Base-by-base conservation (phyloP, 208 protist genomes). In the Trypanosoma caninum region DNA sequence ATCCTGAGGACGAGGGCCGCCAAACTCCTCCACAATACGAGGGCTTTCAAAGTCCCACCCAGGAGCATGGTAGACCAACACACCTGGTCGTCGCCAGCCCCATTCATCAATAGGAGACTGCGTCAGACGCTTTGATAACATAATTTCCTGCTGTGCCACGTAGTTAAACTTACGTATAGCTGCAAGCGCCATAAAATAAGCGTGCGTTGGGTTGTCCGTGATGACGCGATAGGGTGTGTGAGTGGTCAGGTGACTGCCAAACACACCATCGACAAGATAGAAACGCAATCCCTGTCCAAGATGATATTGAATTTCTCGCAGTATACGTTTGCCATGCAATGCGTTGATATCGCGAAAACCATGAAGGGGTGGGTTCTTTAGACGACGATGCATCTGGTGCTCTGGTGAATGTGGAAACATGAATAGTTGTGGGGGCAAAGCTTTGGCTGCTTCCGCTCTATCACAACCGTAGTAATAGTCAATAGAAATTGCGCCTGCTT, bases 21-120 rank as follows among this genome's bases (percentile, higher is more conserved):
- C 82, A 37, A 95, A 97, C 74, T 97, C 89, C 77, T 97, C 87
- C 13, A 95, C 87, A 50, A 97, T 91, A 59, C 88, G 80, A 14
- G 82, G 80, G 8, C 59, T 65, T 68, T 94, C 85, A 73, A 95
- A 95, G 61, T 85, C 77, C 75, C 86, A 97, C 56, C 62, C 62
- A 34, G 89, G 84, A 18, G 82, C 84, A 64, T 97, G 88, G 63
- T 93, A 93, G 13, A 97, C 65, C 3, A 94, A 61, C 47, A 93
- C 84, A 14, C 84, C 80, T 3, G 86, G 86, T 2, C 84, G 77
- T 45, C 88, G 82, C 85, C 88, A 94, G 13, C 65, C 85, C 88
- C 88, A 94, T 74, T 94, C 88, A 68, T 94, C 88, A 7, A 91
- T 87, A 30, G 88, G 88, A 23, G 84, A 87, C 46, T 87, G 88